phyloP scores from a whole-genome alignment of 2,329 filamentous ascomycete genomes.

The Aureobasidium sp. region DNA sequence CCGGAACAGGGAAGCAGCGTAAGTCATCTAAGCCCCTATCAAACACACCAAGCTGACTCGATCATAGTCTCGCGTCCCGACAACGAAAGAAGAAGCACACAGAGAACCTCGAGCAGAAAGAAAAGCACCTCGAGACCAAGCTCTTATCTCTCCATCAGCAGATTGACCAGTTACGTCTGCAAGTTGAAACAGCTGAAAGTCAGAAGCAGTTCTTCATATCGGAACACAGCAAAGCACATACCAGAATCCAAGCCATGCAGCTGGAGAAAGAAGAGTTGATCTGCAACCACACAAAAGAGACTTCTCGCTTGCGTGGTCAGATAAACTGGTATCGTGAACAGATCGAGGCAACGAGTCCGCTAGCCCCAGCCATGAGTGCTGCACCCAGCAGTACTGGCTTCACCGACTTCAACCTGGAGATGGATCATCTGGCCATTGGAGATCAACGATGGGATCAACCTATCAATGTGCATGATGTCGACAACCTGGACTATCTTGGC shows the following conservation, averaged over 20 bases:
- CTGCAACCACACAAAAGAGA: conserved; percentile 79
- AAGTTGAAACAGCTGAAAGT: conserved; percentile 24
- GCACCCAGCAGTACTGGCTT: conserved; percentile 54
- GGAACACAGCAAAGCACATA: conserved; percentile 65
- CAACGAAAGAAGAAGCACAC: conserved; percentile 98
- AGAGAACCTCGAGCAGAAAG: conserved; percentile 91
- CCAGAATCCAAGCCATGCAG: conserved; percentile 67
- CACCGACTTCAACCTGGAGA: conserved; percentile 65
- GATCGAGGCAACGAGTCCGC: conserved; percentile 49
- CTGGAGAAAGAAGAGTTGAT: conserved; percentile 91
- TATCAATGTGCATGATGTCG: conserved; percentile 57
- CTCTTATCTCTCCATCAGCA: conserved; percentile 75
- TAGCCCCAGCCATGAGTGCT: conserved; percentile 34
- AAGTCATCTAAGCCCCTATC: conserved; percentile 28
- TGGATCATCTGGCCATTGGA: conserved; percentile 77
- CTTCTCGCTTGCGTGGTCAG: conserved; percentile 85
- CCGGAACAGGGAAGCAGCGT: conserved; percentile 95
- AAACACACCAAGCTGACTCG: conserved; percentile 15
- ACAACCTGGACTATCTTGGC: conserved; percentile 10
- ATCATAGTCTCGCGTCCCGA: conserved; percentile 74
- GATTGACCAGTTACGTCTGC: conserved; percentile 57
- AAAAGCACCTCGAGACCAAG: conserved; percentile 76
- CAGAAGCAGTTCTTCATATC: conserved; percentile 44
- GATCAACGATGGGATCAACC: conserved; percentile 70
- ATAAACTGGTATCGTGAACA: conserved; percentile 68